A percentile compares a stretch with the other conserved stretches of the same genome.
Evolutionary conservation across 2,329 filamentous ascomycete genomes (phyloP).

Genomic region (Fusarium euwallaceae): DNA sequence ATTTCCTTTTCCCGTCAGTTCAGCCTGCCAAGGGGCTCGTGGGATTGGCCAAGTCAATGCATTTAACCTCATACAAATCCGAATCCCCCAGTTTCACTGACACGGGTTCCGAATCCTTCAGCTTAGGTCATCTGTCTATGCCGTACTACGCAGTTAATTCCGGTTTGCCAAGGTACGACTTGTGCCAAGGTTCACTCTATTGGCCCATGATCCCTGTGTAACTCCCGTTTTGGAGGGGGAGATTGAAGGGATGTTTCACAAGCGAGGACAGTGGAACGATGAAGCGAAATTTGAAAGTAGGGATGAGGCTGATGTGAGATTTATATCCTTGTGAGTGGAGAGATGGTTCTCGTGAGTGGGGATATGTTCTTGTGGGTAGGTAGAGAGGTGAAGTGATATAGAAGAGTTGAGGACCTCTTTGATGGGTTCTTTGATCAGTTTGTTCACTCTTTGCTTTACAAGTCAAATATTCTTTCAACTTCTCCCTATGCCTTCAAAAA

Average conservation of each 20-base stretch:
- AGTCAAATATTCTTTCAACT: background rate
- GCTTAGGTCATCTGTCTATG: background rate
- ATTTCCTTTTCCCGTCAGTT: background rate
- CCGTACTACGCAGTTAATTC: background rate
- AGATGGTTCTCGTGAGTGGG: too few relatives aligned
- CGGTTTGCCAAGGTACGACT: background rate
- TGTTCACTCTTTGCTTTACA: background rate
- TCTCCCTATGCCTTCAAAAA: background rate
- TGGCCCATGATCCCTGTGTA: slow-evolving; percentile 1
- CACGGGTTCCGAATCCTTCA: background rate
- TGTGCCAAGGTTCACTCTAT: background rate
- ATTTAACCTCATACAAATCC: background rate
- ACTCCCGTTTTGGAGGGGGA: background rate
- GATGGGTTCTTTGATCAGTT: background rate
- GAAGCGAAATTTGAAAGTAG: background rate
- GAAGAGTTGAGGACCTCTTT: background rate
- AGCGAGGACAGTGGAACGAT: background rate
- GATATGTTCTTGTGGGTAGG: too few relatives aligned
- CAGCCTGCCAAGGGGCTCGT: background rate
- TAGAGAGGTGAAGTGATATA: background rate
- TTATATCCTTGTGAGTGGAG: background rate
- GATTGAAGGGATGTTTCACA: background rate
- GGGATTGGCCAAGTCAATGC: background rate
- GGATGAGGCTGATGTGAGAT: background rate
- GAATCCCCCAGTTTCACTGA: background rate